Conservation (phyloP, 2,329 filamentous ascomycete genomes). For the Botryotinia convoluta region DNA sequence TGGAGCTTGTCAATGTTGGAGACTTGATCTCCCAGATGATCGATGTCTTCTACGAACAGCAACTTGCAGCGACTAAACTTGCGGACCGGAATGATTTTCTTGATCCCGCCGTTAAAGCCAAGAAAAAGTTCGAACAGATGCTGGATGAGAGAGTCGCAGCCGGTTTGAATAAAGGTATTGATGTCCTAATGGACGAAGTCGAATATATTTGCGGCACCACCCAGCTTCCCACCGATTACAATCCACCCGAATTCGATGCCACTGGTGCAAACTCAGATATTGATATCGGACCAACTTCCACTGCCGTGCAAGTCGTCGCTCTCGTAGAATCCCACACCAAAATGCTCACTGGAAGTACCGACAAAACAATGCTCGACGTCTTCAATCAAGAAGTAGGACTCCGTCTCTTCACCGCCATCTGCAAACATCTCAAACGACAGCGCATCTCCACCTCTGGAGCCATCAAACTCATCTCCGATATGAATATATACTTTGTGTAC, state of each 20-base stretch:
- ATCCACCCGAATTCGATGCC: constrained; percentile 52
- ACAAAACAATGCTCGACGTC: constrained; percentile 97
- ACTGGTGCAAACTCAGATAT: constrained; percentile 37
- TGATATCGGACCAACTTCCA: constrained; percentile 72
- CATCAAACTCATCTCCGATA: constrained; percentile 90
- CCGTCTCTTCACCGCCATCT: constrained; percentile 84
- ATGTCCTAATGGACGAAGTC: constrained; percentile 97
- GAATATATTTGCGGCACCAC: constrained; percentile 91
- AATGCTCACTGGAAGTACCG: constrained; percentile 92
- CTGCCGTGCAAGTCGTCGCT: constrained; percentile 76
- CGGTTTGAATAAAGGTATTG: constrained; percentile 94
- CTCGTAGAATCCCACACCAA: constrained; percentile 84
- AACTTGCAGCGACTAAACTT: constrained; percentile 77
- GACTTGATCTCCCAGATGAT: constrained; percentile 99
- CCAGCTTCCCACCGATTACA: constrained; percentile 85
- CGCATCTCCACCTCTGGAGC: constrained; percentile 86
- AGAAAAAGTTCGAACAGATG: constrained; percentile 99
- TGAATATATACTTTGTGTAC: constrained; percentile 89
- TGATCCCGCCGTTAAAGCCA: constrained; percentile 85
- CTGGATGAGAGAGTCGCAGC: constrained; percentile 94
- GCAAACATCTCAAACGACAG: constrained; percentile 97
- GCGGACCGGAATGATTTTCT: constrained; percentile 93
- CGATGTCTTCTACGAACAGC: constrained; percentile 97
- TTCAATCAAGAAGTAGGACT: constrained; percentile 98
- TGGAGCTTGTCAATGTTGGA: constrained; percentile 96